Evolutionary conservation across 495 filamentous ascomycete species (phyloP), one percentile per base, ranked within the genome.

Genomic region (Achaetomiella virescens): DNA sequence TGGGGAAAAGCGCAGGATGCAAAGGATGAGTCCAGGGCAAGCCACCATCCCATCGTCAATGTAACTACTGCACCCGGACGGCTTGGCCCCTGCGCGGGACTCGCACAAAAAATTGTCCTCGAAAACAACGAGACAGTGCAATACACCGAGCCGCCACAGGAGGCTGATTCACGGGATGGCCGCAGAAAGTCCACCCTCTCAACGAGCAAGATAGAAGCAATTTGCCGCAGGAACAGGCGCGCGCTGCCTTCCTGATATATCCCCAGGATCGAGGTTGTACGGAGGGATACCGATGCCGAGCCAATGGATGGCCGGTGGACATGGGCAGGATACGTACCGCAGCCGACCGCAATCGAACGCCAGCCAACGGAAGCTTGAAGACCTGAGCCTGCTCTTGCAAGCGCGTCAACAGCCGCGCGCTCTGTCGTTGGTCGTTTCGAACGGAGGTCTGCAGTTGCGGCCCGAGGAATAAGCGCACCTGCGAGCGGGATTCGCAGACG

Each of bases 331-430:
- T 21, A 48, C 36, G 40, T 51, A 47, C 37, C 52, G 40, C 25
- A 40, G 31, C 22, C 37, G 52, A 50, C 47, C 55, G 27, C 15
- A n/a, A 46, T 47, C 46, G 47, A 47, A 36, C 46, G 21, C 35
- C 46, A 53, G 50, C 65, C 62, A 67, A 69, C 62, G 29, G 60
- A 59, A 42, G 43, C n/a, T 37, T 29, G 17, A 36, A 31, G n/a
- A 43, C 15, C 14, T 29, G 33, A 20, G 10, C 52, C 22, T 21
- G 52, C 45, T 62, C 27, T 45, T 25, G 55, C 54, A 67, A 64
- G 60, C 65, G 66, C 64, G 56, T 66, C 48, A 45, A 61, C 57
- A 67, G 60, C 62, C 66, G 66, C 66, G 62, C 58, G 49, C 43
- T n/a, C 56, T 55, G 55, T 55, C 54, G 52, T 55, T 56, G 52